phyloP scores from a whole-genome alignment of 345 rosid species.

The Euclidium syriacum region DNA sequence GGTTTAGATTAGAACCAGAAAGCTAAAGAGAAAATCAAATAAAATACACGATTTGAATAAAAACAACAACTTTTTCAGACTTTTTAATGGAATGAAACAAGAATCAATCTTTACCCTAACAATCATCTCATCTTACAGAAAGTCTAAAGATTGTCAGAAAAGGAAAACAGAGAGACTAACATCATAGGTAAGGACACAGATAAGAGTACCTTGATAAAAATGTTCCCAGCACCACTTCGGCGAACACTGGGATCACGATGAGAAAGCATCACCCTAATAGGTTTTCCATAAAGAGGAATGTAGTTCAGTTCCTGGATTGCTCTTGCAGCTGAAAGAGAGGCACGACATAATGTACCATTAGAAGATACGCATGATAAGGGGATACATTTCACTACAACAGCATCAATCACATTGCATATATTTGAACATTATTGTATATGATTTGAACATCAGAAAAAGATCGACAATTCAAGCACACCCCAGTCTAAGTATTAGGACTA shows the following conservation, averaged over 20 bases:
- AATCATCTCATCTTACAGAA: not conserved
- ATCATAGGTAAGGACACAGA: not conserved
- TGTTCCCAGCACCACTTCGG: conserved; percentile 88
- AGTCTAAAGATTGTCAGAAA: not conserved
- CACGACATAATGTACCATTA: not conserved
- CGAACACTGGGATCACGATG: conserved; percentile 74
- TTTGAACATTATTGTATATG: no score
- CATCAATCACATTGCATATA: not conserved
- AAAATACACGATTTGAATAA: not conserved
- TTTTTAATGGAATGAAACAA: not conserved
- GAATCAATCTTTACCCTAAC: not conserved
- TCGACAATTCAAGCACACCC: not conserved
- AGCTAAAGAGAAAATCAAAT: not conserved
- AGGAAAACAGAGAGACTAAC: not conserved
- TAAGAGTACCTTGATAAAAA: conserved; percentile 72
- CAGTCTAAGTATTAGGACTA: not conserved
- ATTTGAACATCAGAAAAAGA: not conserved
- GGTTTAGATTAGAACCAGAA: not conserved
- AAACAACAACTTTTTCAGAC: not conserved
- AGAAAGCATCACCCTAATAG: conserved; percentile 80
- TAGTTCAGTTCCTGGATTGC: conserved; percentile 81
- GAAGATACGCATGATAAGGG: not conserved
- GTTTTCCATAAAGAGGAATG: conserved; percentile 64
- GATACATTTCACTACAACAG: not conserved
- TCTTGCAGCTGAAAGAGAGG: conserved; percentile 57